phyloP scores from a whole-genome alignment of 164 flowering plant genomes.

The Taxillus chinensis region DNA sequence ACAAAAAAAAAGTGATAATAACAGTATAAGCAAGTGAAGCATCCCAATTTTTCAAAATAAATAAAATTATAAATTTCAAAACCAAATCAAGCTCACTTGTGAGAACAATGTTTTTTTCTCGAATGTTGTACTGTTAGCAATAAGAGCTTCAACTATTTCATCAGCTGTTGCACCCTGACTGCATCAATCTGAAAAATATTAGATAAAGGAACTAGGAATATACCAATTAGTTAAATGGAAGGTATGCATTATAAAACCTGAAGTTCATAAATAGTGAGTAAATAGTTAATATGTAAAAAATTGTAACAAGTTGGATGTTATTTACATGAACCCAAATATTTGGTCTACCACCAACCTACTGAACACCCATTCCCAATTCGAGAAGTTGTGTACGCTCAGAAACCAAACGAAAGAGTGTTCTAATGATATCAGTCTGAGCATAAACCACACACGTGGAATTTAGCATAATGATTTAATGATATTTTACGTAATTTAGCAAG shows the following conservation, averaged over 20 bases:
- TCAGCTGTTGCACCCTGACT: conserved; percentile 84
- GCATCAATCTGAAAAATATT: conserved; percentile 18
- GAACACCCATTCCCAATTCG: too few species aligned
- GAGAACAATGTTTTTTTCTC: conserved; percentile 81
- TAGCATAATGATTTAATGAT: too few species aligned
- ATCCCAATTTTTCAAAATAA: neutral
- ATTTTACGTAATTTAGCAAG: too few species aligned
- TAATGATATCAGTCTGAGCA: too few species aligned
- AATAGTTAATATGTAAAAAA: neutral
- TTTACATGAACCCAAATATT: too few species aligned
- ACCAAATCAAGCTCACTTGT: conserved; percentile 40
- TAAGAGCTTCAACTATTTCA: conserved; percentile 85
- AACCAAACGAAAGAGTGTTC: too few species aligned
- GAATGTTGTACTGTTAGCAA: conserved; percentile 89
- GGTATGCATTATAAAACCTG: too few species aligned
- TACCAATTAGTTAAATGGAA: neutral
- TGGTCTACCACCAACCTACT: too few species aligned
- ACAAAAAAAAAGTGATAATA: neutral
- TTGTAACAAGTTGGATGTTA: too few species aligned
- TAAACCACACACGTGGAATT: too few species aligned
- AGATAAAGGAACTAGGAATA: neutral
- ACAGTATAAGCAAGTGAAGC: neutral
- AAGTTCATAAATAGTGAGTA: too few species aligned
- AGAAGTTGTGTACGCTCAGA: too few species aligned
- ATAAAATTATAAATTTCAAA: neutral